Conservation (phyloP, 2,329 filamentous ascomycete species). For the Hypomyces perniciosus region DNA sequence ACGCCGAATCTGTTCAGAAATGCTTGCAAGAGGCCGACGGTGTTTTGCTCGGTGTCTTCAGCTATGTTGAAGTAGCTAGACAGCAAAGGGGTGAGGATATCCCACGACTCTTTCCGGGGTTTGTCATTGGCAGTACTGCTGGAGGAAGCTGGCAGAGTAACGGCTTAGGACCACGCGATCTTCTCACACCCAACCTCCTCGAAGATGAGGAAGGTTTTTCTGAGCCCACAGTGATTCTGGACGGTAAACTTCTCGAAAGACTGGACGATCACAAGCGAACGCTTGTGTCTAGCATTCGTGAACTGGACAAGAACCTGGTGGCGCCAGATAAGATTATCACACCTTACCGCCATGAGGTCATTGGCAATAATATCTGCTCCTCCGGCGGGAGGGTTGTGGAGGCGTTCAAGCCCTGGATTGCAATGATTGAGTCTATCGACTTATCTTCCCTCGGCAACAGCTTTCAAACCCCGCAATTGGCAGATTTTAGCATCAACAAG, state of each 20-base stretch:
- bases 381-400: constrained; percentile 78
- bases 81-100: constrained; percentile 92
- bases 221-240: constrained; percentile 69
- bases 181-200: constrained; percentile 74
- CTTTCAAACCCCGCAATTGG: constrained; percentile 76
- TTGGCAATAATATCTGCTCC: constrained; percentile 76
- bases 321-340: constrained; percentile 78
- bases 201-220: constrained; percentile 70
- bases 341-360: constrained; percentile 66
- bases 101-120: constrained; percentile 86
- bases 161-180: constrained; percentile 58
- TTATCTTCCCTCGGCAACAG: constrained; percentile 70
- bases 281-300: constrained; percentile 78
- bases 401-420: constrained; percentile 82
- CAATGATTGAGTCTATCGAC: constrained; percentile 86
- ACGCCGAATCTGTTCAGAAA: constrained; percentile 88
- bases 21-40: constrained; percentile 97
- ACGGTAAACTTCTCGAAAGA: constrained; percentile 70
- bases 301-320: constrained; percentile 77
- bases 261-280: constrained; percentile 81
- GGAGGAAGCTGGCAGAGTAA: constrained; percentile 87
- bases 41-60: constrained; percentile 87
- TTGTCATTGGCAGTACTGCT: constrained; percentile 75
- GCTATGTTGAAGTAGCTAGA: constrained; percentile 90
- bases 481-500: constrained; percentile 85